Conservation (phyloP, 2,329 filamentous ascomycete species). For the Cladosporium austrohemisphaericum region DNA sequence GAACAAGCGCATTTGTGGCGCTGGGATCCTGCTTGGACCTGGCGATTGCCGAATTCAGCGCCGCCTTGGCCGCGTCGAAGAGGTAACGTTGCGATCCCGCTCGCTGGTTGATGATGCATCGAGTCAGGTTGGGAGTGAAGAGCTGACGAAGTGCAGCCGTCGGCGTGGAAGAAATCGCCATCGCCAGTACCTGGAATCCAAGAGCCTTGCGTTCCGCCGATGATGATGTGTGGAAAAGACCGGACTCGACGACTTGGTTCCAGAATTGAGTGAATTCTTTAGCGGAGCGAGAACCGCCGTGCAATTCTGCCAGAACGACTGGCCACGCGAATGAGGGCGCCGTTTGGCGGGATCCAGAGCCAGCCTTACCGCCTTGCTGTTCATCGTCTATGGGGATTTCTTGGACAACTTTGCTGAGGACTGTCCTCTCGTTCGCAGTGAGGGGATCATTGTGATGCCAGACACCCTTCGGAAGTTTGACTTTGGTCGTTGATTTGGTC, state of each 20-base stretch:
- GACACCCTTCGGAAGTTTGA: slow-evolving; percentile 63
- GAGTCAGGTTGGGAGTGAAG: slow-evolving; percentile 80
- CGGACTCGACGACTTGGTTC: slow-evolving; percentile 80
- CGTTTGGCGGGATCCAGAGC: slow-evolving; percentile 64
- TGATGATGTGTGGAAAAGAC: slow-evolving; percentile 74
- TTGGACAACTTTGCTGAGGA: slow-evolving; percentile 73
- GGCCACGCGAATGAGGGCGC: slow-evolving; percentile 88
- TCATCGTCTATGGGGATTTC: slow-evolving; percentile 59
- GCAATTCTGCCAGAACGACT: slow-evolving; percentile 57
- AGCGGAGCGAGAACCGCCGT: slow-evolving; percentile 1
- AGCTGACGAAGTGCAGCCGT: slow-evolving; percentile 53
- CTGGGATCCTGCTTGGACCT: slow-evolving; percentile 60
- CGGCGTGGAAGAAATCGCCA: slow-evolving; percentile 59
- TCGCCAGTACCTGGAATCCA: slow-evolving; percentile 83
- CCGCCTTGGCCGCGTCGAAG: slow-evolving; percentile 72
- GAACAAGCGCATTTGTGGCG: slow-evolving; percentile 59
- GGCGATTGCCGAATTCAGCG: slow-evolving; percentile 66
- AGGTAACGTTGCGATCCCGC: slow-evolving; percentile 73
- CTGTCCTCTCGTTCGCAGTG: slow-evolving; percentile 61
- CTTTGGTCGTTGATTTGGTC: slow-evolving; percentile 59
- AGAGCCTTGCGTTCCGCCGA: slow-evolving; percentile 88
- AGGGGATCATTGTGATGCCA: slow-evolving; percentile 75
- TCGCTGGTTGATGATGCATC: slow-evolving; percentile 78
- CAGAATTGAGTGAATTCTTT: slow-evolving; percentile 71
- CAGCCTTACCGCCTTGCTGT: slow-evolving; percentile 34